A percentile compares a stretch with the other conserved stretches of the same genome.
Conservation (phyloP, 202 grass and related monocot genomes). For the Zizania palustris region DNA sequence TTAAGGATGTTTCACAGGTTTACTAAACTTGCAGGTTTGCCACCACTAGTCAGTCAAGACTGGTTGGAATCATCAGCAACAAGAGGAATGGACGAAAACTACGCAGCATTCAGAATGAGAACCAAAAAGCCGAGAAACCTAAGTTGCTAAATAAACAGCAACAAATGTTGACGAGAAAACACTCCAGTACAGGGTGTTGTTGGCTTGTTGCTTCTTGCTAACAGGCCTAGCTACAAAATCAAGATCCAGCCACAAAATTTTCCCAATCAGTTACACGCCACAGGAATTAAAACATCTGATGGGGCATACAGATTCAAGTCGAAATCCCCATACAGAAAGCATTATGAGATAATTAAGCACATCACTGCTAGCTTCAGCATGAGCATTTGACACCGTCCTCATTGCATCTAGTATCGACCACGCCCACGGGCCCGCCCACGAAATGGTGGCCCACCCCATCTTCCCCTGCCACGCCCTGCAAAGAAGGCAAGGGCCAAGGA, state of each 20-base stretch:
- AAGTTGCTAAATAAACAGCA: slow-evolving; percentile 1
- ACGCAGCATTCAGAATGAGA: too few species aligned
- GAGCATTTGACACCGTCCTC: not conserved
- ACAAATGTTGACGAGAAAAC: not conserved
- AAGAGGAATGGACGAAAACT: not conserved
- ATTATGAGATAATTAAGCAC: slow-evolving; percentile 38
- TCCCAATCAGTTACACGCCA: slow-evolving; percentile 40
- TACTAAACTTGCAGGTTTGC: too few species aligned
- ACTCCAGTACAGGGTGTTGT: slow-evolving; percentile 30
- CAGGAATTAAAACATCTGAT: slow-evolving; percentile 14
- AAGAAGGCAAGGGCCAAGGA: not conserved
- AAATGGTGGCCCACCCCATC: slow-evolving; percentile 36
- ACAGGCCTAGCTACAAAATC: slow-evolving; percentile 56
- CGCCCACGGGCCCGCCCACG: slow-evolving; percentile 31
- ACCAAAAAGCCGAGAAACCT: not conserved
- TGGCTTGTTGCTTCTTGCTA: slow-evolving; percentile 22
- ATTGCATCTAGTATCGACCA: slow-evolving; percentile 29
- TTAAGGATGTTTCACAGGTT: too few species aligned
- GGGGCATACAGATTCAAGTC: slow-evolving; percentile 23
- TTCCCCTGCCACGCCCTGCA: slow-evolving; percentile 46
- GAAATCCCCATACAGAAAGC: not conserved
- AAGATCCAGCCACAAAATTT: slow-evolving; percentile 54
- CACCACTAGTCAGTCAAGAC: too few species aligned
- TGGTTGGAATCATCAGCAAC: too few species aligned
- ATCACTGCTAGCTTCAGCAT: slow-evolving; percentile 23